Evolutionary conservation across 192 early-diverging fungal genomes (phyloP), one percentile per base, ranked within the genome.

Genomic region (Coemansia sp.): DNA sequence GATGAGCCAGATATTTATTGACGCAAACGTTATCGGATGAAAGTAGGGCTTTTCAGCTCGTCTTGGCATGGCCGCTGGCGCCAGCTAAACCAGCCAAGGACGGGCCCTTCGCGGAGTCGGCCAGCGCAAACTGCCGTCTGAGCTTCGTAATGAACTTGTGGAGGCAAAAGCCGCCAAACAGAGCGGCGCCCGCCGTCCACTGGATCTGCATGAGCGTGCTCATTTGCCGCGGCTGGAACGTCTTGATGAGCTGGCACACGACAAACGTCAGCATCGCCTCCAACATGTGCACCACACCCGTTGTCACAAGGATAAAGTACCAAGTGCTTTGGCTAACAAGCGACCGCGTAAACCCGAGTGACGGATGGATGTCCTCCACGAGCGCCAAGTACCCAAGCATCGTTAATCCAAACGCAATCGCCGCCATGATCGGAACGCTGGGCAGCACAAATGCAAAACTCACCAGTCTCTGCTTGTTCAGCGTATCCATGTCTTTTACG

Each of bases 171-270:
- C 70, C 7, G 6, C 76, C 76, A 34, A 79, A 79, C 45, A 79
- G 15, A 5, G 41, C 63, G 7, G 62, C 61, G 45, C 76, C 76
- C 5, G 73, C 49, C 0, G 76, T 79, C 76, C 76, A 79, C 65
- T 79, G 60, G 15, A 79, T 29, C 67, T 79, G 76, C 29, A 29
- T 63, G 2, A 14, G 34, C 2, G 71, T 67, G 13, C 46, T 35
- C 76, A 79, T 79, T 11, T 79, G 76, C 36, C 61, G 66, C 6
- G 76, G 76, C 67, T 79, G 76, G 71, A 79, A 70, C 19, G 60
- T 66, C 61, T 73, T 73, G 53, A 79, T 66, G 25, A 79, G 65
- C 63, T 79, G 64, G 45, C 76, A 79, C 34, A 73, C 61, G 3
- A 64, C 66, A 36, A 48, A 79, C 13, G 56, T 57, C 1, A 56